Percentiles rank a stretch among this genome's conserved stretches.
Conservation (phyloP, 176 grass and related monocot genomes). For the Zea mays region Zm-B73-REFERENCE-NAM-5.0 NC_050104.1:21190501-21191000, state of each 20-base stretch:
- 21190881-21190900: not conserved
- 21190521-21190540: not conserved
- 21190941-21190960: not conserved
- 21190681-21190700: not conserved
- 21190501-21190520: not conserved
- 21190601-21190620: not conserved
- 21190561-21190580: not conserved
- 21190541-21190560: not conserved
- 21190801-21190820: slow-evolving; percentile 21
- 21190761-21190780: not conserved
- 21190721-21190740: slow-evolving; percentile 26
- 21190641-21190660: not conserved
- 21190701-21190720: not conserved
- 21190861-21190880: slow-evolving; percentile 35
- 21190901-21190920: not conserved
- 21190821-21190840: slow-evolving; percentile 30
- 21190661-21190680: not conserved
- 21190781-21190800: not conserved
- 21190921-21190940: not conserved
- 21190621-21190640: not conserved
- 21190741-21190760: slow-evolving; percentile 7
- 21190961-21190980: not conserved
- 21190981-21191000: not conserved
- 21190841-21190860: slow-evolving; percentile 36
- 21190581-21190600: not conserved